Evolutionary conservation across 1,284 basidiomycete species (phyloP), one percentile per base, ranked within the genome.

Genomic region (Pisolithus thermaeus): DNA sequence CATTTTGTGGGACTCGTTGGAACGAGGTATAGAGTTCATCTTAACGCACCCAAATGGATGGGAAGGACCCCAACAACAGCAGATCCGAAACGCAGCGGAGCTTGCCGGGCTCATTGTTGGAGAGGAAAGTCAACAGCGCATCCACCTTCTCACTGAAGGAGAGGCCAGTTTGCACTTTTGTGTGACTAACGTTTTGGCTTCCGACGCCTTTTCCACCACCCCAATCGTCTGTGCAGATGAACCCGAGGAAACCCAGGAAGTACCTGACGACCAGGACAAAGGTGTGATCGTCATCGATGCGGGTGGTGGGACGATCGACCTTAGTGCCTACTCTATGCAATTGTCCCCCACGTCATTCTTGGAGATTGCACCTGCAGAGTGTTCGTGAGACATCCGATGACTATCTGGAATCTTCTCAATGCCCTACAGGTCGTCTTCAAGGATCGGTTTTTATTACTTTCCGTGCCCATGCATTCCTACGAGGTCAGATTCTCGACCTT

Each of bases 241-340:
- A 25, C 41, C 39, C n/a, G 54, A 54, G 16, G 54, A 49, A 30
- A 46, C 18, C 7, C 35, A 49, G 28, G 48, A 55, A 49, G 39
- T 37, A 22, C 36, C 47, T 3, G 54, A 51, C 0, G 43, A n/a
- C 7, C 52, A 70, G 1, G 42, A 22, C 7, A 51, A 70, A 27
- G 75, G 74, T 0, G 66, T 80, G 12, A 63, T 79, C 36, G 73
- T 83, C 35, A 73, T 82, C 32, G 79, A 80, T 53, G 78, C 78
- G 0, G 78, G 79, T 4, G 78, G 79, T 41, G 79, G 79, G 1
- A 80, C 78, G 0, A 59, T 80, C 16, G 79, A 81, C 49, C 63
- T 81, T 16, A 76, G 73, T 49, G 70, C 76, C 3, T 80, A 79
- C 51, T 63, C 56, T 46, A 68, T 57, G 56, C 46, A 47, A 45